These are phyloP conservation scores for Beauveria asiatica DNA, from an alignment of 2,329 filamentous ascomycete species.

Conservation along the genomic window DNA sequence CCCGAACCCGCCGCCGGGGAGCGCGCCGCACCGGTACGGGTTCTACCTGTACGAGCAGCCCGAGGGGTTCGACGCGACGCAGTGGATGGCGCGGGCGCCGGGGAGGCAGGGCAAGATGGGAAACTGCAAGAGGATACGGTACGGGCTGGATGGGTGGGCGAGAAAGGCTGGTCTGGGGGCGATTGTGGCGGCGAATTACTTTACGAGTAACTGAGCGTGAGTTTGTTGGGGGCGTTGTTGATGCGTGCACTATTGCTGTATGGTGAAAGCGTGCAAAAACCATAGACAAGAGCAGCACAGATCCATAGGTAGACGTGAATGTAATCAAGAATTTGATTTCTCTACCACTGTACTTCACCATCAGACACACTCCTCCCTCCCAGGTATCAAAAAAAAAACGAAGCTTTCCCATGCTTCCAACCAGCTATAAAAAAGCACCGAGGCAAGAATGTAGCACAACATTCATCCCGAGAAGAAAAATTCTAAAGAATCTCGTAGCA, in stretches of 20 bases:
- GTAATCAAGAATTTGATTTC: background rate
- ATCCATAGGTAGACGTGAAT: background rate
- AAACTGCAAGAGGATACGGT: constrained; percentile 30
- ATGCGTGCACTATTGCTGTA: too few species aligned
- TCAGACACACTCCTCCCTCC: background rate
- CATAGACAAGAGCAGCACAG: background rate
- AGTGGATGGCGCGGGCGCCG: constrained; percentile 21
- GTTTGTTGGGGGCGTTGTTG: too few species aligned
- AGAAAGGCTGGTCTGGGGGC: constrained; percentile 39
- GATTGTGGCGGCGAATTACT: constrained; percentile 8
- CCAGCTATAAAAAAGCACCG: background rate
- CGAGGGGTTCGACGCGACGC: constrained; percentile 2
- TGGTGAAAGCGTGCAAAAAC: too few species aligned
- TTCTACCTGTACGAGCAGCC: constrained; percentile 43
- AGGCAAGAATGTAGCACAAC: background rate
- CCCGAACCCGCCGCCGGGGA: constrained; percentile 36
- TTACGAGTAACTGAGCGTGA: constrained; percentile 1
- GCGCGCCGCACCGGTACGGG: constrained; percentile 38
- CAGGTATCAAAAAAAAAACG: background rate
- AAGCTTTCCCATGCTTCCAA: background rate
- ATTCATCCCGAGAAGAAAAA: background rate
- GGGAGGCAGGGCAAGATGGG: constrained; percentile 27
- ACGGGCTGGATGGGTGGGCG: constrained; percentile 32
- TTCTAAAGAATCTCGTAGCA: background rate
- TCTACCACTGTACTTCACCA: background rate